Conservation (phyloP, 163 green algal species). For the Chloromonas sp. region DNA sequence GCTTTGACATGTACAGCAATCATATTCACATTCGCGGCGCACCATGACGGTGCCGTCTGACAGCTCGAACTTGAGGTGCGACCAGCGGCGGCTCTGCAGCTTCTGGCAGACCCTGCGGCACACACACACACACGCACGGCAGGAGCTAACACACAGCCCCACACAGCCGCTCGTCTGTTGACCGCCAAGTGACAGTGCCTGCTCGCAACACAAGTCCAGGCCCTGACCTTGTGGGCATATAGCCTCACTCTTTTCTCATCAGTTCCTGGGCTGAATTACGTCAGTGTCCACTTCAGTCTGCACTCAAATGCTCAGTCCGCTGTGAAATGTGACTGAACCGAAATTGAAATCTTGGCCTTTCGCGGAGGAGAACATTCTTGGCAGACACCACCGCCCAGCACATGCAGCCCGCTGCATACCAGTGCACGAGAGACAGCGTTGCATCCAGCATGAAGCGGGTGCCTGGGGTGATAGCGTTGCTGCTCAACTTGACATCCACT, state of each 20-base stretch:
- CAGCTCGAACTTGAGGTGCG: conserved; percentile 68
- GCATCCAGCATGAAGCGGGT: conserved; percentile 75
- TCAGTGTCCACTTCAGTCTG: too few species aligned
- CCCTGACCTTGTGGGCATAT: too few species aligned
- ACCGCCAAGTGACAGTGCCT: too few species aligned
- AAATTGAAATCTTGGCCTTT: not conserved
- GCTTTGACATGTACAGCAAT: not conserved
- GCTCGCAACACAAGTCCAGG: too few species aligned
- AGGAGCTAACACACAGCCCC: not conserved
- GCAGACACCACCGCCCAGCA: not conserved
- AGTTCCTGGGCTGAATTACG: too few species aligned
- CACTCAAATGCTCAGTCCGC: not conserved
- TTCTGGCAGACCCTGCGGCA: conserved; percentile 6
- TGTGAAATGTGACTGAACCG: not conserved
- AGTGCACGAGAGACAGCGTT: conserved; percentile 56
- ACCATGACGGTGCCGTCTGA: conserved; percentile 60
- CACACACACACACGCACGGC: not conserved
- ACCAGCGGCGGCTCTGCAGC: conserved; percentile 3
- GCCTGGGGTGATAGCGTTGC: conserved; percentile 66
- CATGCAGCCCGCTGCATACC: conserved; percentile 21
- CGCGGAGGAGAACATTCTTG: not conserved
- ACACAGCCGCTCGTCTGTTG: not conserved
- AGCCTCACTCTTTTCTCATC: too few species aligned
- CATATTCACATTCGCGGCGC: not conserved
- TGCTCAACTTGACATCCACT: not conserved